Evolutionary conservation across 2,329 filamentous ascomycete species (phyloP).

Genomic region (Exophiala calicioides): DNA sequence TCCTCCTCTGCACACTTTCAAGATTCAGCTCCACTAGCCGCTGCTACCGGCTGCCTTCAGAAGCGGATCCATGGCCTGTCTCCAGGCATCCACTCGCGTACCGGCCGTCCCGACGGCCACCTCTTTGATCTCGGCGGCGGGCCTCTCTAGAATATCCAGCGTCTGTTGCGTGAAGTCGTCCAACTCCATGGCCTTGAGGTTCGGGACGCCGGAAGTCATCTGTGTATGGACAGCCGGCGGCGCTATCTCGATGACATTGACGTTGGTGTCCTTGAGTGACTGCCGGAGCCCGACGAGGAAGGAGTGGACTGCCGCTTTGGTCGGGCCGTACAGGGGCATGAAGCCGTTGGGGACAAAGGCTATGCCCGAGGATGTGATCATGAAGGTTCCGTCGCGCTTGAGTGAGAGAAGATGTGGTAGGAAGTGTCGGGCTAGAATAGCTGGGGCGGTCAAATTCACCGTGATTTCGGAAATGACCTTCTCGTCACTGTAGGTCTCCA

Average conservation of each 20-base stretch:
- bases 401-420: slow-evolving; percentile 32
- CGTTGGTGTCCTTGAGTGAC: slow-evolving; percentile 34
- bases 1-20: too few relatives aligned
- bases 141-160: slow-evolving; percentile 29
- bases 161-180: slow-evolving; percentile 37
- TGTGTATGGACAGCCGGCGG: slow-evolving; percentile 42
- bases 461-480: slow-evolving; percentile 30
- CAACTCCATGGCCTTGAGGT: slow-evolving; percentile 34
- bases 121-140: slow-evolving; percentile 35
- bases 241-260: slow-evolving; percentile 40
- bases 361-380: slow-evolving; percentile 36
- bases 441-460: slow-evolving; percentile 35
- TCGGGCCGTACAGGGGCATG: slow-evolving; percentile 38
- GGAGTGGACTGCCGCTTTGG: slow-evolving; percentile 38
- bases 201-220: slow-evolving; percentile 35
- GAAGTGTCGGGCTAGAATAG: slow-evolving; percentile 34
- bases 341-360: slow-evolving; percentile 34
- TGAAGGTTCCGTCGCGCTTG: slow-evolving; percentile 30
- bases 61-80: slow-evolving; percentile 17
- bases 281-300: slow-evolving; percentile 35
- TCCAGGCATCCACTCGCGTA: slow-evolving; percentile 23
- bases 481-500: slow-evolving; percentile 28
- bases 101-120: slow-evolving; percentile 35
- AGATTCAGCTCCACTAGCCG: too few relatives aligned
- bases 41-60: too few relatives aligned